phyloP scores from a whole-genome alignment of 352 stramenopile species.

The Peronosclerospora sorghi region DNA sequence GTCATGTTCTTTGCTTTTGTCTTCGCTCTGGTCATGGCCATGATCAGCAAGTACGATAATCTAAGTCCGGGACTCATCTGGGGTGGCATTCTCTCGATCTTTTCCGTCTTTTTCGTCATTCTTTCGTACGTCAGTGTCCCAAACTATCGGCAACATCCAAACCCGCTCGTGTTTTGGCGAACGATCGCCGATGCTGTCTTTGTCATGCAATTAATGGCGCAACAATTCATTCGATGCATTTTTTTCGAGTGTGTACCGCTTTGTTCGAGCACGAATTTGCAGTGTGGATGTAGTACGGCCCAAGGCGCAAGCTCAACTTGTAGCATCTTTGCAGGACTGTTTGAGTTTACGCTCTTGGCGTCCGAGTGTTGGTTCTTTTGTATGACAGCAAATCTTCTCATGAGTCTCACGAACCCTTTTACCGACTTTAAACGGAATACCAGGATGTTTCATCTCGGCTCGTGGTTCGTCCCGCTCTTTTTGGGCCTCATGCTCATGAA shows the following conservation, averaged over 20 bases:
- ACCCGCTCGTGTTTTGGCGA: constrained; percentile 83
- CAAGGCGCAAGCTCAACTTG: constrained; percentile 39
- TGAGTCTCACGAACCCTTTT: constrained; percentile 85
- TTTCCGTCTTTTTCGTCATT: constrained; percentile 84
- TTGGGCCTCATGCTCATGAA: constrained; percentile 64
- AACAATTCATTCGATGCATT: constrained; percentile 72
- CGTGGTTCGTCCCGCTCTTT: constrained; percentile 53
- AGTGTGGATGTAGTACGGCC: constrained; percentile 63
- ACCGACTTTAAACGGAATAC: constrained; percentile 85
- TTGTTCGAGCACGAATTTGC: constrained; percentile 49
- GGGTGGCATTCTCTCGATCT: constrained; percentile 68
- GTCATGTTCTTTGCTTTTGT: constrained; percentile 76
- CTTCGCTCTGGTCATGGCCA: constrained; percentile 40
- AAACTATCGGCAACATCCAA: constrained; percentile 75
- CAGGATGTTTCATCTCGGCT: constrained; percentile 76
- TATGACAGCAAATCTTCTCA: constrained; percentile 81
- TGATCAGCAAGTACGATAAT: constrained; percentile 59
- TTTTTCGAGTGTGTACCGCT: constrained; percentile 76
- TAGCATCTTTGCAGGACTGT: constrained; percentile 64
- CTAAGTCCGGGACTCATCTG: constrained; percentile 75
- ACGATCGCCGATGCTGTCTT: constrained; percentile 80
- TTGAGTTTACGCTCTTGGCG: constrained; percentile 77
- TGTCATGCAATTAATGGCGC: constrained; percentile 66
- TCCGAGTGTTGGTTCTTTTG: constrained; percentile 85
- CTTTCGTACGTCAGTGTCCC: constrained; percentile 72